A percentile compares a stretch with the other conserved stretches of the same genome.
These are phyloP conservation scores for Panus rudis DNA, from an alignment of 768 basidiomycete species.

Conservation along the genomic window DNA sequence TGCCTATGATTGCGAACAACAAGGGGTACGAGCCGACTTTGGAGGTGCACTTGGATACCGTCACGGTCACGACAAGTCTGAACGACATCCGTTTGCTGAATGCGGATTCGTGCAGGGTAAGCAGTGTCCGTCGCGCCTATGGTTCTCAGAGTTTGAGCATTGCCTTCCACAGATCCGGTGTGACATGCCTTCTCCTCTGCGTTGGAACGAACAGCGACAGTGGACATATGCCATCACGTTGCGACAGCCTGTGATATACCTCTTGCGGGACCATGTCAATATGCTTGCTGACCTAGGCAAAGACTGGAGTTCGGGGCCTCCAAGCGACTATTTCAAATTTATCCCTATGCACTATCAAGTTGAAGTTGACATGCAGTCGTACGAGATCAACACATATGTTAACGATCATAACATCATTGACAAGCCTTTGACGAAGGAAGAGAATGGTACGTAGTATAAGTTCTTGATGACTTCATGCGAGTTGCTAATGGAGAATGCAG, in stretches of 20 bases:
- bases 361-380: slow-evolving; percentile 67
- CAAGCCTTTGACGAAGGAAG: slow-evolving; percentile 71
- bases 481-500: slow-evolving; percentile 32
- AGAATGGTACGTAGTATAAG: slow-evolving; percentile 56
- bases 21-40: slow-evolving; percentile 74
- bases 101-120: slow-evolving; percentile 74
- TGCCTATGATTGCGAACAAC: slow-evolving; percentile 72
- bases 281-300: slow-evolving; percentile 90
- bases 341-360: slow-evolving; percentile 75
- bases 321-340: slow-evolving; percentile 74
- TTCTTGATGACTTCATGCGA: not conserved
- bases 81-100: slow-evolving; percentile 78
- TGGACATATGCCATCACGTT: slow-evolving; percentile 77
- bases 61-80: slow-evolving; percentile 76
- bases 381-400: slow-evolving; percentile 71
- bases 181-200: slow-evolving; percentile 72
- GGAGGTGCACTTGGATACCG: slow-evolving; percentile 74
- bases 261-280: slow-evolving; percentile 90
- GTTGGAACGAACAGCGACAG: slow-evolving; percentile 73
- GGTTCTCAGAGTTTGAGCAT: slow-evolving; percentile 6
- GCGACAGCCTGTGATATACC: slow-evolving; percentile 62
- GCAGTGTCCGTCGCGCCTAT: slow-evolving; percentile 13
- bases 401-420: slow-evolving; percentile 98
- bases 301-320: slow-evolving; percentile 85
- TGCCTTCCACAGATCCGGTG: slow-evolving; percentile 45